These are phyloP conservation scores for Dimargaris xerosporica DNA, from an alignment of 192 early-diverging fungal species.

Conservation along the genomic window DNA sequence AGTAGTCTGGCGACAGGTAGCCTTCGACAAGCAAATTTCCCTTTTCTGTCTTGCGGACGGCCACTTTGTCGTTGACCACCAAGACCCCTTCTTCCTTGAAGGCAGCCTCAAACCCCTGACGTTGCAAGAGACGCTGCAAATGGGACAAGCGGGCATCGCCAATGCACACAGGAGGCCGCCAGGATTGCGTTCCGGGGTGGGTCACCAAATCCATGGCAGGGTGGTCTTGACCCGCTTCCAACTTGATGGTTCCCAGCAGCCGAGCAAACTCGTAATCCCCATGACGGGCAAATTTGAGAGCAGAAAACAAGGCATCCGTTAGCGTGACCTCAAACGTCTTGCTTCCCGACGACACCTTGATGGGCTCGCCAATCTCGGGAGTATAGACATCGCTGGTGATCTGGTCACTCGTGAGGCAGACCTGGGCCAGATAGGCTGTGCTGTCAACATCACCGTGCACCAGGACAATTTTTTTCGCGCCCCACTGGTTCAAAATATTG, in stretches of 20 bases:
- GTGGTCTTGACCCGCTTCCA: conserved; percentile 29
- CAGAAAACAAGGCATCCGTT: conserved; percentile 71
- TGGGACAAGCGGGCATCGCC: conserved; percentile 77
- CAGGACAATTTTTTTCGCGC: conserved; percentile 38
- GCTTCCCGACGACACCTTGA: conserved; percentile 78
- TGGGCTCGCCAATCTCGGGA: conserved; percentile 62
- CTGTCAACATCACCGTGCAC: conserved; percentile 68
- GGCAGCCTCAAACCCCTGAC: conserved; percentile 58
- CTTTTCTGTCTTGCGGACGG: conserved; percentile 32
- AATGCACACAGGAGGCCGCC: conserved; percentile 53
- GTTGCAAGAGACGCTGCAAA: conserved; percentile 51
- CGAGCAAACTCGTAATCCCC: conserved; percentile 65
- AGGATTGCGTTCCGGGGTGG: conserved; percentile 25
- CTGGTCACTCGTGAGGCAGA: conserved; percentile 41
- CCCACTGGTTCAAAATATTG: conserved; percentile 52
- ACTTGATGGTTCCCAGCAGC: conserved; percentile 60
- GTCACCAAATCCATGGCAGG: conserved; percentile 59
- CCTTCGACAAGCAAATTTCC: conserved; percentile 22
- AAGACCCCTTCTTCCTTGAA: conserved; percentile 74
- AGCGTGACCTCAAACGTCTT: conserved; percentile 78
- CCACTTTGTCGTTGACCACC: conserved; percentile 65
- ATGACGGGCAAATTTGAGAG: conserved; percentile 20
- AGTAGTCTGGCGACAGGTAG: conserved; percentile 27
- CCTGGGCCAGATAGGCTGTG: conserved; percentile 45
- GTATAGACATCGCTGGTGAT: conserved; percentile 77